phyloP scores from a whole-genome alignment of 805 yeast species.

The Priceomyces castillae region DNA sequence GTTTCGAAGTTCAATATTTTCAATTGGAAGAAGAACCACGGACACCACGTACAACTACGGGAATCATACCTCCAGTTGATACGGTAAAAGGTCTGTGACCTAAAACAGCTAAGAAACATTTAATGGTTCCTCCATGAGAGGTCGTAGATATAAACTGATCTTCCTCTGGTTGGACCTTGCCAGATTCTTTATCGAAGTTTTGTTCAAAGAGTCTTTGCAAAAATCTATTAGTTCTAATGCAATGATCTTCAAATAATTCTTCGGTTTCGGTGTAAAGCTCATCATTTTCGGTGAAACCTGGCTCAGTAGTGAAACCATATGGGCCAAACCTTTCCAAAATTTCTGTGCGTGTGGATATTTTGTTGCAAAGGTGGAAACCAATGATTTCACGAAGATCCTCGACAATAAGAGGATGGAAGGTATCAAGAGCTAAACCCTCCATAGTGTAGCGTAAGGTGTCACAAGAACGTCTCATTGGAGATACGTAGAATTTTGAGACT shows the following conservation, averaged over 20 bases:
- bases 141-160: constrained; percentile 41
- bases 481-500: constrained; percentile 55
- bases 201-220: constrained; percentile 33
- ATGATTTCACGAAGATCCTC: constrained; percentile 57
- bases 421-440: constrained; percentile 32
- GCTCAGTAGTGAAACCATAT: constrained; percentile 39
- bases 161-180: constrained; percentile 9
- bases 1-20: not conserved
- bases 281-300: constrained; percentile 50
- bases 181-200: constrained; percentile 10
- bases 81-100: constrained; percentile 57
- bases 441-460: constrained; percentile 55
- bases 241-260: constrained; percentile 50
- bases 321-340: constrained; percentile 38
- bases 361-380: constrained; percentile 61
- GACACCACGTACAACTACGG: constrained; percentile 40
- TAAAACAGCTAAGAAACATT: constrained; percentile 43
- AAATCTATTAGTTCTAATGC: constrained; percentile 45
- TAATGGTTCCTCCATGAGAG: constrained; percentile 52
- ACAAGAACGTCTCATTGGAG: constrained; percentile 65
- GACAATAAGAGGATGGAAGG: constrained; percentile 31
- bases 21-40: not conserved
- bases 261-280: constrained; percentile 38
- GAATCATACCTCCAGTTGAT: constrained; percentile 66
- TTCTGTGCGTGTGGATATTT: constrained; percentile 42